Evolutionary conservation across 2,329 filamentous ascomycete species (phyloP).

Genomic region (Colletotrichum theobromicola): DNA sequence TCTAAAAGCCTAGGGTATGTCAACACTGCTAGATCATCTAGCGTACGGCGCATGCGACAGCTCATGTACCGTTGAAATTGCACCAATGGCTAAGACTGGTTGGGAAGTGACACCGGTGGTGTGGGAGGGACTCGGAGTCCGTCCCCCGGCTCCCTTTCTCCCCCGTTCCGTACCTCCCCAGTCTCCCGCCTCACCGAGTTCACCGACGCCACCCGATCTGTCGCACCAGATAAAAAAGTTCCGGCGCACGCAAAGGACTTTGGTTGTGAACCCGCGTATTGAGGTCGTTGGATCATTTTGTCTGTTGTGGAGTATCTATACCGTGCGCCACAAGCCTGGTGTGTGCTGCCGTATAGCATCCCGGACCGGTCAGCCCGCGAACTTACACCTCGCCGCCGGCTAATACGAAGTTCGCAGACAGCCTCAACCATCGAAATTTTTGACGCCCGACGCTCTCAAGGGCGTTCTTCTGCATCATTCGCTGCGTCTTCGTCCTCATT

Average conservation of each 20-base stretch:
- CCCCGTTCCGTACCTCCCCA: not conserved
- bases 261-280: not conserved
- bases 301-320: not conserved
- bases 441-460: not conserved
- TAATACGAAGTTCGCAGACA: not conserved
- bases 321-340: not conserved
- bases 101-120: not conserved
- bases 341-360: not conserved
- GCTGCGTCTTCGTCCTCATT: not conserved
- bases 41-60: not conserved
- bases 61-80: not conserved
- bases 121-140: not conserved
- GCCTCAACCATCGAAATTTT: not conserved
- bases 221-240: not conserved
- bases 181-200: not conserved
- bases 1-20: not conserved
- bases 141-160: not conserved
- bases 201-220: not conserved
- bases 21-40: not conserved
- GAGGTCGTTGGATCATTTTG: not conserved
- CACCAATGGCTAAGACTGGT: not conserved
- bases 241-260: not conserved
- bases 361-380: not conserved
- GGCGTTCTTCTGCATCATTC: not conserved
- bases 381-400: not conserved